These are phyloP conservation scores for Henckelia pumila DNA, from an alignment of 257 asterid genomes.

Conservation along the genomic window DNA sequence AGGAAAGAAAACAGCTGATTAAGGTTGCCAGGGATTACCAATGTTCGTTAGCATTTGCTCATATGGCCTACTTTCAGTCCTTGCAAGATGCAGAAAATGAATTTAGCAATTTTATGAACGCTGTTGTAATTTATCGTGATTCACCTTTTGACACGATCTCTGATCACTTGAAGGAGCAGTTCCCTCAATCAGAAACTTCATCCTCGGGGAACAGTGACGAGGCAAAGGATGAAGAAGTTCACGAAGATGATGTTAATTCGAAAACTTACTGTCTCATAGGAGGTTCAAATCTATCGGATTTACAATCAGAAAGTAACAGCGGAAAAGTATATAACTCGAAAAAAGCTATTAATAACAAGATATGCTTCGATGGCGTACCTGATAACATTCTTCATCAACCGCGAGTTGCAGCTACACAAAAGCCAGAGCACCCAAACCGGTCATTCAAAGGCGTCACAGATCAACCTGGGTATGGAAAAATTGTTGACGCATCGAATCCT, in stretches of 20 bases:
- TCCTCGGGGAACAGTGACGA: neutral
- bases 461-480: no score
- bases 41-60: slow-evolving; percentile 13
- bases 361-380: neutral
- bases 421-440: no score
- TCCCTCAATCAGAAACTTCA: neutral
- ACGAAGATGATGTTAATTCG: neutral
- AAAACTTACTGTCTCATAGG: neutral
- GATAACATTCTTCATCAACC: slow-evolving; percentile 3
- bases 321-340: neutral
- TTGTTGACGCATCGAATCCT: no score
- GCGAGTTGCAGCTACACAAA: neutral
- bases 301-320: slow-evolving; percentile 1
- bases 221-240: neutral
- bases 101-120: slow-evolving; percentile 13
- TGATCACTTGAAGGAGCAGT: slow-evolving; percentile 3
- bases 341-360: neutral
- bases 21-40: slow-evolving; percentile 25
- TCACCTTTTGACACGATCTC: slow-evolving; percentile 5
- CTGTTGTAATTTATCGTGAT: slow-evolving; percentile 5
- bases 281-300: slow-evolving; percentile 2
- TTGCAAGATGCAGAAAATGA: slow-evolving; percentile 18
- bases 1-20: slow-evolving; percentile 16
- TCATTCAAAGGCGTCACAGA: neutral
- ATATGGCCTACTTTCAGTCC: slow-evolving; percentile 17